These are phyloP conservation scores for Stereocaulon alpinum DNA, from an alignment of 495 filamentous ascomycete species.

Conservation along the genomic window DNA sequence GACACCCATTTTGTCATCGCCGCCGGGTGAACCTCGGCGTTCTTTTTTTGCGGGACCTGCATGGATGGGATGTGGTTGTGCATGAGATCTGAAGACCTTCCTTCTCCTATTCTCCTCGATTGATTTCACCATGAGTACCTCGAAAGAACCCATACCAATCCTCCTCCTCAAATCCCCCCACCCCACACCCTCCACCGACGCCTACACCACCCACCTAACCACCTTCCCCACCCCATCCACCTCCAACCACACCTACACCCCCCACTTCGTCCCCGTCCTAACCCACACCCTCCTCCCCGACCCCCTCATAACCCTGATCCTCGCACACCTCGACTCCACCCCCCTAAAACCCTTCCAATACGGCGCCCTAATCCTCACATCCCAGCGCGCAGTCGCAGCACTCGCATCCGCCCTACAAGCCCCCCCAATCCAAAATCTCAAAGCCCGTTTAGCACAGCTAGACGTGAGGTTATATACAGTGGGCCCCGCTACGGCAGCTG, in stretches of 20 bases:
- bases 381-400: conserved; percentile 72
- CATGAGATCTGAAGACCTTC: not conserved
- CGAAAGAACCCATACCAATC: too few species aligned
- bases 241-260: not conserved
- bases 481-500: conserved; percentile 77
- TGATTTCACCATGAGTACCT: not conserved
- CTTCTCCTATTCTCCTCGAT: not conserved
- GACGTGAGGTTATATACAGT: conserved; percentile 72
- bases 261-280: conserved; percentile 18
- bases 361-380: conserved; percentile 55
- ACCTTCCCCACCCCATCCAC: not conserved
- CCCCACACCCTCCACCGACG: conserved; percentile 1
- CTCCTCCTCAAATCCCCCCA: conserved; percentile 10
- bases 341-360: conserved; percentile 10
- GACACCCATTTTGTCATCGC: not conserved
- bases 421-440: conserved; percentile 7
- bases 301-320: conserved; percentile 15
- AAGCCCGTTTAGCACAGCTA: conserved; percentile 32
- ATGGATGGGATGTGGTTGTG: too few species aligned
- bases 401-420: conserved; percentile 15
- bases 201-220: conserved; percentile 9
- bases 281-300: conserved; percentile 15
- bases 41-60: not conserved
- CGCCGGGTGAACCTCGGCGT: not conserved
- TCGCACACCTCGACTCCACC: conserved; percentile 9